These are phyloP conservation scores for Catunica adiposa DNA, from an alignment of 2,329 filamentous ascomycete genomes.

Conservation along the genomic window DNA sequence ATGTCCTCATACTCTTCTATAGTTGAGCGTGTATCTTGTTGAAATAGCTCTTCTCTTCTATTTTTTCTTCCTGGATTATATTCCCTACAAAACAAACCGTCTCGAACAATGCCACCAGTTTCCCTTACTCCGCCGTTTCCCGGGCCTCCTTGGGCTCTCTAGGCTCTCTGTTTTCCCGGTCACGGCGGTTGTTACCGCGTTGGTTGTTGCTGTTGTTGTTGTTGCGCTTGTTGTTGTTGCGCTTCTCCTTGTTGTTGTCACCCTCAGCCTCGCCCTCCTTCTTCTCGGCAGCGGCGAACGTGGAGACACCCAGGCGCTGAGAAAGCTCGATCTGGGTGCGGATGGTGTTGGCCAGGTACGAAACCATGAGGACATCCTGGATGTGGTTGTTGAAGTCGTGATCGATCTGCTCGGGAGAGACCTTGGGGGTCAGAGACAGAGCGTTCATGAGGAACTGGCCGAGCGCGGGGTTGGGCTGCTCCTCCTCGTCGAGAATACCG, in stretches of 20 bases:
- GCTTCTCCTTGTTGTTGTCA: conserved; percentile 28
- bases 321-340: conserved; percentile 97
- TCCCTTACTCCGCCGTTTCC: conserved; percentile 22
- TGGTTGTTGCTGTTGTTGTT: conserved; percentile 35
- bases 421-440: conserved; percentile 84
- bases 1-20: too few relatives aligned
- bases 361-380: conserved; percentile 95
- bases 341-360: conserved; percentile 96
- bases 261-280: conserved; percentile 31
- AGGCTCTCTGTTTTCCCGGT: conserved; percentile 20
- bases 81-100: background rate
- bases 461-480: conserved; percentile 73
- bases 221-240: conserved; percentile 34
- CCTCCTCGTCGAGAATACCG: conserved; percentile 85
- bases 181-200: conserved; percentile 32
- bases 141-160: conserved; percentile 14
- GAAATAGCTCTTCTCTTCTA: too few relatives aligned
- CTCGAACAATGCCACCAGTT: too few relatives aligned
- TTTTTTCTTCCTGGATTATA: too few relatives aligned
- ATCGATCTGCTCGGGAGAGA: conserved; percentile 79
- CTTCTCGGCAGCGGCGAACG: conserved; percentile 36
- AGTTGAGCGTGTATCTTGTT: too few relatives aligned
- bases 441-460: conserved; percentile 93
- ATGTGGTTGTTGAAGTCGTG: conserved; percentile 99
- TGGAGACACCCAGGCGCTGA: conserved; percentile 76